These are phyloP conservation scores for Candida vaughaniae DNA, from an alignment of 805 yeast genomes.

Conservation along the genomic window DNA sequence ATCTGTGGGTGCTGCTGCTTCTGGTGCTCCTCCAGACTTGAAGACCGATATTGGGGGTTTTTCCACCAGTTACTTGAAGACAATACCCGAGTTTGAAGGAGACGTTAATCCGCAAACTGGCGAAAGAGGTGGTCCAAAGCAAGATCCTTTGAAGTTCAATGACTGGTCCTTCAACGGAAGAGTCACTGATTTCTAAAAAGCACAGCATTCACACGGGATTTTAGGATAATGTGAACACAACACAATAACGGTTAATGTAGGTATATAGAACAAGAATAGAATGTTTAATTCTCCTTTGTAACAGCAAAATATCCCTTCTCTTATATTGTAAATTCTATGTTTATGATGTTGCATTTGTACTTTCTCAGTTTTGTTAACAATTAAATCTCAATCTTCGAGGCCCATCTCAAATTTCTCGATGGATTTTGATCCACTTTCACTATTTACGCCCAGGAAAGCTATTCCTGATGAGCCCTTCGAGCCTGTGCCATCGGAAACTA, in stretches of 20 bases:
- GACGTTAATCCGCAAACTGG: conserved; percentile 92
- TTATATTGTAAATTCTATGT: too few species aligned
- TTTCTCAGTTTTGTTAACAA: background rate
- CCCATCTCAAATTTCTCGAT: conserved; percentile 16
- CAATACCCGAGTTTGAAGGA: conserved; percentile 95
- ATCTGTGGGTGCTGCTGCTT: conserved; percentile 11
- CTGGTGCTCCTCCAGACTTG: conserved; percentile 23
- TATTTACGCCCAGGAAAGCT: conserved; percentile 42
- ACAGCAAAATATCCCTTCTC: background rate
- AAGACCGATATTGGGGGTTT: conserved; percentile 60
- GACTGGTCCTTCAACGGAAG: conserved; percentile 91
- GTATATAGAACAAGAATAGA: background rate
- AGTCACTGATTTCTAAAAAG: conserved; percentile 86
- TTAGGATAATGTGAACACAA: background rate
- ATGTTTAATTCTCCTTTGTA: background rate
- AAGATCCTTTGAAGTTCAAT: conserved; percentile 87
- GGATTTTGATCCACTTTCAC: conserved; percentile 44
- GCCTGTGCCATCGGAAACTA: too few species aligned
- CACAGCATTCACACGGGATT: too few species aligned
- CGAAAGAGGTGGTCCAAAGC: conserved; percentile 96
- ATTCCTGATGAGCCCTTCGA: too few species aligned
- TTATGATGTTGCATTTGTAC: too few species aligned
- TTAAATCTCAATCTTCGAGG: conserved; percentile 2
- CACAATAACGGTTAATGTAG: background rate
- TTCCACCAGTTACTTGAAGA: conserved; percentile 68